Conservation (phyloP, 2,329 filamentous ascomycete species). For the Pseudocercospora ulei region DNA sequence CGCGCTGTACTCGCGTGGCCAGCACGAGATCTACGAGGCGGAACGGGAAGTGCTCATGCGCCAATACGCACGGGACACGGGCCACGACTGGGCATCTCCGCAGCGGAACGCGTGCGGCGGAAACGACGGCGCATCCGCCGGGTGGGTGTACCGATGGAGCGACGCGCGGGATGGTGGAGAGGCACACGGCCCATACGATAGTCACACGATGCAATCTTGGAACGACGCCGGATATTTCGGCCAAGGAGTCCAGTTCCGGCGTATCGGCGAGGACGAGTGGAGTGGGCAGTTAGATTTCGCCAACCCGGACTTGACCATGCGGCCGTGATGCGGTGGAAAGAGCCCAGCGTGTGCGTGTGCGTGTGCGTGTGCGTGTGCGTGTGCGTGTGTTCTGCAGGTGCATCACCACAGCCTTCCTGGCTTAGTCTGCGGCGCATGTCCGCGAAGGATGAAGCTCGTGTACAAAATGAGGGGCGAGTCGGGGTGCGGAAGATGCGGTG, state of each 20-base stretch:
- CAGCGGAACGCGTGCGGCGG: slow-evolving; percentile 24
- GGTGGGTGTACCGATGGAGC: slow-evolving; percentile 87
- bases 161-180: slow-evolving; percentile 72
- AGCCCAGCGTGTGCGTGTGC: no score
- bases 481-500: no score
- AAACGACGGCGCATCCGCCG: slow-evolving; percentile 3
- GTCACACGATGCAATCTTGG: slow-evolving; percentile 80
- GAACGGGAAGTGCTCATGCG: slow-evolving; percentile 75
- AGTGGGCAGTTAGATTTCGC: slow-evolving; percentile 36
- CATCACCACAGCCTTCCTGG: not conserved
- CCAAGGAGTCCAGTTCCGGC: slow-evolving; percentile 60
- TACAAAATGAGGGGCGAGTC: no score
- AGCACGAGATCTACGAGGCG: slow-evolving; percentile 83
- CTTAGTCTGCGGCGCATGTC: not conserved
- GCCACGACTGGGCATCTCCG: slow-evolving; percentile 64
- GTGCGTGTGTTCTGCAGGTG: not conserved
- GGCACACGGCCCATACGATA: slow-evolving; percentile 80
- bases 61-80: slow-evolving; percentile 74
- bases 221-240: slow-evolving; percentile 85
- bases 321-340: no score
- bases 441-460: no score
- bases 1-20: slow-evolving; percentile 69
- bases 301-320: slow-evolving; percentile 10
- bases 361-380: no score
- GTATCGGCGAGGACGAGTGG: slow-evolving; percentile 39